Conservation (phyloP, 495 filamentous ascomycete genomes). For the Pseudomonodictys pantanalensis region DNA sequence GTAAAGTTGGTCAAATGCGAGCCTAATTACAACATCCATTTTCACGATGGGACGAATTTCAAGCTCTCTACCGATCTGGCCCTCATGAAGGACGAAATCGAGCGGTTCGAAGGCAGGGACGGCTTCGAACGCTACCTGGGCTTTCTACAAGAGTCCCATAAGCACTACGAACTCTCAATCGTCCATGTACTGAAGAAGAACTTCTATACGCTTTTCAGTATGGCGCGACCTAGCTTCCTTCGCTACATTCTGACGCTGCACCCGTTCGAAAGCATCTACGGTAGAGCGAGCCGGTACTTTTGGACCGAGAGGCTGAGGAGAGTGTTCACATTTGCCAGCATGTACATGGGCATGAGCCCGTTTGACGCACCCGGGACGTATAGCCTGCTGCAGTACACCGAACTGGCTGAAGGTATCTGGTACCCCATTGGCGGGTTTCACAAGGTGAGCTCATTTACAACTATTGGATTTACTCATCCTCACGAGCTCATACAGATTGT, state of each 20-base stretch:
- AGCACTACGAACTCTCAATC: constrained; percentile 63
- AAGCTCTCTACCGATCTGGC: constrained; percentile 58
- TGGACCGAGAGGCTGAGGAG: constrained; percentile 62
- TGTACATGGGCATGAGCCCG: constrained; percentile 76
- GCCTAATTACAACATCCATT: constrained; percentile 68
- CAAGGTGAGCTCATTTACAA: constrained; percentile 39
- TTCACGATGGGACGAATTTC: constrained; percentile 59
- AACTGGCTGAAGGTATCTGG: constrained; percentile 70
- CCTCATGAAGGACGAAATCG: constrained; percentile 64
- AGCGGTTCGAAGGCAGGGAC: constrained; percentile 61
- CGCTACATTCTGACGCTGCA: constrained; percentile 54
- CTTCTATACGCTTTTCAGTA: constrained; percentile 54
- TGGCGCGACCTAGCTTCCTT: constrained; percentile 54
- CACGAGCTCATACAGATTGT: constrained; percentile 37
- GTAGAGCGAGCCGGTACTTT: constrained; percentile 59
- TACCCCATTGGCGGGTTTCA: constrained; percentile 70
- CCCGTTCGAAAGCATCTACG: constrained; percentile 64
- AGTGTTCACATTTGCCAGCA: constrained; percentile 69
- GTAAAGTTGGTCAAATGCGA: constrained; percentile 64
- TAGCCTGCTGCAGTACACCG: constrained; percentile 68
- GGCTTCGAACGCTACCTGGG: constrained; percentile 61
- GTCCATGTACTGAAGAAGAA: constrained; percentile 60
- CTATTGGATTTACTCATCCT: not conserved
- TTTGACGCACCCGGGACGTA: constrained; percentile 72
- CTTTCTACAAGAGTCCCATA: constrained; percentile 61